These are phyloP conservation scores for Suhomyces prunicola DNA, from an alignment of 805 yeast genomes.

Conservation along the genomic window DNA sequence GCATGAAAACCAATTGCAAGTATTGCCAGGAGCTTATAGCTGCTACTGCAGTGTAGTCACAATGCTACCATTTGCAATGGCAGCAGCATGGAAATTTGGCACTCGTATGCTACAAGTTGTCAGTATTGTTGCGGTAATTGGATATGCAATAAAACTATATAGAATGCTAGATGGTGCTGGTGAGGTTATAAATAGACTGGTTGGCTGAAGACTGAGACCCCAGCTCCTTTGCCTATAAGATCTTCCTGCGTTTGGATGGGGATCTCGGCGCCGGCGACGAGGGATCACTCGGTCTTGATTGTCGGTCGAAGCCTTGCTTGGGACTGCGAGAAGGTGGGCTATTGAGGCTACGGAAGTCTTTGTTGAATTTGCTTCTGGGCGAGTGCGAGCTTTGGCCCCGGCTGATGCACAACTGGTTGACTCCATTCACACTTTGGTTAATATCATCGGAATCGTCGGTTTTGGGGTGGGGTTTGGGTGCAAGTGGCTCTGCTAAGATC, in stretches of 20 bases:
- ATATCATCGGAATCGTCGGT: constrained; percentile 13
- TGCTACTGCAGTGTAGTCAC: too few relatives aligned
- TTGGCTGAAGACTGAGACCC: too few relatives aligned
- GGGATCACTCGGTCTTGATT: background rate
- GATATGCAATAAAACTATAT: too few relatives aligned
- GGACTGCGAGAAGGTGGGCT: background rate
- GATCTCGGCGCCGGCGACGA: constrained; percentile 3
- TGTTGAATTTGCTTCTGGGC: background rate
- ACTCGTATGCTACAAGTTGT: too few relatives aligned
- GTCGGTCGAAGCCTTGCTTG: background rate
- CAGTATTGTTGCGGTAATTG: too few relatives aligned
- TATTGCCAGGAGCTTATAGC: too few relatives aligned
- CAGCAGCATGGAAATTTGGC: too few relatives aligned
- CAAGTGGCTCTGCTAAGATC: background rate
- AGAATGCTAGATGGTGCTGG: too few relatives aligned
- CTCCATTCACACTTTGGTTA: constrained; percentile 14
- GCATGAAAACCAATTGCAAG: too few relatives aligned
- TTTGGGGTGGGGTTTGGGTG: background rate
- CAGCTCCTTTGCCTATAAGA: background rate
- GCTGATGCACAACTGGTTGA: constrained; percentile 11
- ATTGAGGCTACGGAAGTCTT: background rate
- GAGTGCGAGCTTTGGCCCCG: background rate
- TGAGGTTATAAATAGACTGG: too few relatives aligned
- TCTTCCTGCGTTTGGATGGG: constrained; percentile 6
- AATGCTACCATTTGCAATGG: too few relatives aligned